Base-by-base conservation (phyloP, 2,329 filamentous ascomycete species). In the Sarocladium oryzae region DNA sequence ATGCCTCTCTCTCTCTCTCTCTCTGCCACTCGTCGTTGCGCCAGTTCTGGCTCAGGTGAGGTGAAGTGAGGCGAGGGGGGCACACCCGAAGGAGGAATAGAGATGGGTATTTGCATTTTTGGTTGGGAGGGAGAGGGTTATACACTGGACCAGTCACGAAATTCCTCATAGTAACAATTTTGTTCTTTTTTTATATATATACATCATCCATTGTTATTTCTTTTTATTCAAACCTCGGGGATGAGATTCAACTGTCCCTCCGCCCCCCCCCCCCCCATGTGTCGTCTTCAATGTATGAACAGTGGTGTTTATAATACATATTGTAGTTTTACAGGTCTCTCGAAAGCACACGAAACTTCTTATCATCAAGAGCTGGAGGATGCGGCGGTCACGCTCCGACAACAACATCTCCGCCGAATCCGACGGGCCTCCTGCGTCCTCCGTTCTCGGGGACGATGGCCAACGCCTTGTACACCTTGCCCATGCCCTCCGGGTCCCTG, bases 381-480 rank as follows among this genome's bases (percentile, higher is more conserved):
- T n/a, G n/a, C n/a, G n/a, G n/a, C n/a, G n/a, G n/a, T n/a, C n/a
- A n/a, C n/a, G n/a, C n/a, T n/a, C n/a, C n/a, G n/a, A n/a, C 54
- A 13, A 51, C 54, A 7, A 83, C 69, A 61, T 82, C 83, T 1
- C 92, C 93, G 0, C 93, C 93, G 72, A 99, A 97, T 0, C 93
- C 93, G 51, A 96, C 90, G 2, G 92, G 92, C 53, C 85, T 78
- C 60, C 90, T 81, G 54, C 73, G 77, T 2, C 86, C 85, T 32
- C 76, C 78, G 56, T 87, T 88, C 67, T 91, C 86, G 0, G 93
- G 93, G 60, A 97, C 64, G 60, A 99, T 89, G 11, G 91, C 88
- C 77, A 99, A 77, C 21, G 83, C 91, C 71, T 97, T 96, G 67
- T 99, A 99, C 20, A 96, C 73, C 70, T 85, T 91, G 0, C 93